Conservation (phyloP, 768 basidiomycete species). For the Boletellus ananiceps region DNA sequence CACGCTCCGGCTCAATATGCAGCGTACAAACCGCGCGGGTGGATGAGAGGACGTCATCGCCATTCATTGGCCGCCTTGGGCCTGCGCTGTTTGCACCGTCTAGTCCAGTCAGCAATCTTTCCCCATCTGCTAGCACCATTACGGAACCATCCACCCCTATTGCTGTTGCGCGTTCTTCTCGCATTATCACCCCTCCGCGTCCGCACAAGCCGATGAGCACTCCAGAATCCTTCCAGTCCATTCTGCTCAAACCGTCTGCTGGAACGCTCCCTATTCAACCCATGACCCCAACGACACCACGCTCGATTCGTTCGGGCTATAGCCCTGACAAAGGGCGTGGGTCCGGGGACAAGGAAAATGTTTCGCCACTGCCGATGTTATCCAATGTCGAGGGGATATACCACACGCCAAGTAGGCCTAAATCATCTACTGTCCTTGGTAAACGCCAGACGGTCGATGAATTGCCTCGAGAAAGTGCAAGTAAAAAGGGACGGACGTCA, state of each 20-base stretch:
- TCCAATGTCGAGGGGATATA: conserved; percentile 47
- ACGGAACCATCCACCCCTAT: conserved; percentile 29
- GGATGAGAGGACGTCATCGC: conserved; percentile 5
- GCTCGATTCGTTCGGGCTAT: conserved; percentile 20
- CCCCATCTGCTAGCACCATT: conserved; percentile 1
- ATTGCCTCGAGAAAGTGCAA: conserved; percentile 22
- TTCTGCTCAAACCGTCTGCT: conserved; percentile 24
- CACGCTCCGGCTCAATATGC: conserved; percentile 6
- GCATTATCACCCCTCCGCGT: conserved; percentile 32
- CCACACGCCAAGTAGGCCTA: conserved; percentile 28
- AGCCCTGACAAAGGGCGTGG: conserved; percentile 39
- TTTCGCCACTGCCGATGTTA: conserved; percentile 36
- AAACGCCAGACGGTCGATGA: conserved; percentile 45
- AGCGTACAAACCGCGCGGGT: background rate
- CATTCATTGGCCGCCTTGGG: conserved; percentile 25
- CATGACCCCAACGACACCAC: conserved; percentile 33
- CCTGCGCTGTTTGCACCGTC: conserved; percentile 25
- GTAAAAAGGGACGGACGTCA: conserved; percentile 26
- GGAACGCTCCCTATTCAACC: conserved; percentile 25
- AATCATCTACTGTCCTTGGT: conserved; percentile 30
- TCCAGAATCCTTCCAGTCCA: conserved; percentile 30
- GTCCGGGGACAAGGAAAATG: conserved; percentile 57
- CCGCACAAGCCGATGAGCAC: conserved; percentile 34
- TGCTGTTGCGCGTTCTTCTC: conserved; percentile 12
- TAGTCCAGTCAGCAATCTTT: conserved; percentile 2